Evolutionary conservation across 306 rosid species (phyloP).

Genomic region (Luffa aegyptiaca): DNA sequence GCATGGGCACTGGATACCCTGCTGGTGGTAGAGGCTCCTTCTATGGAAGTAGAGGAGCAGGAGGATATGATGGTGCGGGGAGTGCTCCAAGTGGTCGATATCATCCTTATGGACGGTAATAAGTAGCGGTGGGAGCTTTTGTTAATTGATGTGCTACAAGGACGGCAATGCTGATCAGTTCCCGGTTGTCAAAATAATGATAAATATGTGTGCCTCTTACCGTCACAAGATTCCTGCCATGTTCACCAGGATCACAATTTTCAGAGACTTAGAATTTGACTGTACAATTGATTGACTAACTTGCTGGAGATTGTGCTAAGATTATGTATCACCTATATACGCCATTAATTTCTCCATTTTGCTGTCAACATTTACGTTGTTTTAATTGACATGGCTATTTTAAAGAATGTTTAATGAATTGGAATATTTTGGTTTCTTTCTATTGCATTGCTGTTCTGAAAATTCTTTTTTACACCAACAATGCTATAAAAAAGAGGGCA

Average conservation of each 20-base stretch:
- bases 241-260: background rate
- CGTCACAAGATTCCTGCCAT: background rate
- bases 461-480: background rate
- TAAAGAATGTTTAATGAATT: conserved; percentile 5
- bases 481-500: background rate
- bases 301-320: conserved; percentile 8
- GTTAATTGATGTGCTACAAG: background rate
- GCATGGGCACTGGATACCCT: conserved; percentile 41
- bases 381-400: background rate
- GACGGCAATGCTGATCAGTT: conserved; percentile 2
- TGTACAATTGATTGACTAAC: conserved; percentile 13
- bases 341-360: conserved; percentile 2
- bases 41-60: conserved; percentile 61
- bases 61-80: conserved; percentile 68
- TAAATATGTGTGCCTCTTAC: conserved; percentile 3
- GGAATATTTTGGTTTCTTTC: background rate
- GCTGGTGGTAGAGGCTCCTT: conserved; percentile 65
- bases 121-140: conserved; percentile 10
- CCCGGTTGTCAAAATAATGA: background rate
- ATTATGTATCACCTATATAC: conserved; percentile 1
- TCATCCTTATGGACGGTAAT: conserved; percentile 91
- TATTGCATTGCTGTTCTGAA: background rate
- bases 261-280: conserved; percentile 12
- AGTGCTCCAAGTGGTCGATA: conserved; percentile 70
- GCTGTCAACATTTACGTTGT: background rate